Evolutionary conservation across 192 early-diverging fungal genomes (phyloP), one percentile per base, ranked within the genome.

Genomic region (Rhizophagus prolifer): DNA sequence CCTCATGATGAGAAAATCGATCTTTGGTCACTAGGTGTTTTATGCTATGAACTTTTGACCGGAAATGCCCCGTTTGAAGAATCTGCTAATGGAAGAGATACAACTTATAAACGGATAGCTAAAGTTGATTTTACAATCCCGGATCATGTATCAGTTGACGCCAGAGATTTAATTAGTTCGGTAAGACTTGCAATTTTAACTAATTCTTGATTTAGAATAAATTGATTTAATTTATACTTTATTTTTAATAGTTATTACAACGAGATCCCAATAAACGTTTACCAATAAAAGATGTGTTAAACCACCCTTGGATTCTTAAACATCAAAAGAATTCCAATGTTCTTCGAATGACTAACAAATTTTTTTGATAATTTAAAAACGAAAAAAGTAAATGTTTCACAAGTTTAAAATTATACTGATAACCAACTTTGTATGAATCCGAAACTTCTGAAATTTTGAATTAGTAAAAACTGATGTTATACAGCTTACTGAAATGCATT

Each of bases 41-140:
- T 98, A 2, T 90, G 91, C 74, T 98, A 94, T 82, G 97, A 98
- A 83, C 95, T 98, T 73, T 80, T 98, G 10, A 91, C 92, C n/a
- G 97, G 97, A 0, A 34, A 30, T 8, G 26, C 73, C 10, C 95
- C 97, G 2, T 96, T 96, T 0, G 97, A 97, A 82, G 95, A 97
- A 80, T 41, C 38, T 0, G 86, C 87, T 16, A 64, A 81, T 25
- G 69, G 69, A n/a, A 54, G 21, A 21, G n/a, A 50, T 12, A 54
- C n/a, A 21, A 97, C 96, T 0, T 98, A 95, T 76, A 80, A 81
- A 67, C 87, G 91, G 36, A 98, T 98, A 80, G 89, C 91, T 30
- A 88, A 88, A 73, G 96, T 94, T 23, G 94, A 98, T 61, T 59
- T 72, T 13, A 76, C 96, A 47, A 89, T 97, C 25, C 97, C 97